Evolutionary conservation across 2,329 filamentous ascomycete genomes (phyloP).

Genomic region (Aurifilum marmelostoma): DNA sequence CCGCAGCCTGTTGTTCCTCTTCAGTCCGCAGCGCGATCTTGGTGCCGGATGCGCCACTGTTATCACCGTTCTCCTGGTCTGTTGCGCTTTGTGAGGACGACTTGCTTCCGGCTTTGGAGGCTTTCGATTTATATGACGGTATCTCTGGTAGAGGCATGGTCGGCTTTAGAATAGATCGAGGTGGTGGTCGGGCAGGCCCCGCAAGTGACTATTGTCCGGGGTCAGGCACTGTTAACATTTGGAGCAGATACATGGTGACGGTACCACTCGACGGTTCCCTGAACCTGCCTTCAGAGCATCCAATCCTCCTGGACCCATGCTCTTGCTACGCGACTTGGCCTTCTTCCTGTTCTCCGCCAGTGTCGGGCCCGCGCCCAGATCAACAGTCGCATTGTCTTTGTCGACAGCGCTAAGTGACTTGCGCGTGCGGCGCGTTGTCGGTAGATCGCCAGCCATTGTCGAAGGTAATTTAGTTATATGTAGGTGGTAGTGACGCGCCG

Average conservation of each 20-base stretch:
- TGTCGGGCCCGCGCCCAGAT: constrained; percentile 61
- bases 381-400: constrained; percentile 78
- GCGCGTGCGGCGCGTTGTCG: constrained; percentile 61
- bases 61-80: constrained; percentile 49
- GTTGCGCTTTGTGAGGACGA: constrained; percentile 46
- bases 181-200: constrained; percentile 52
- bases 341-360: constrained; percentile 63
- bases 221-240: constrained; percentile 38
- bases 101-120: constrained; percentile 40
- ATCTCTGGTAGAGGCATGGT: constrained; percentile 71
- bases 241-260: constrained; percentile 35
- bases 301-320: constrained; percentile 87
- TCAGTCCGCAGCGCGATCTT: constrained; percentile 70
- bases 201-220: constrained; percentile 56
- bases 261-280: constrained; percentile 80
- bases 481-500: constrained; percentile 4
- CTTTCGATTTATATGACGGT: constrained; percentile 67
- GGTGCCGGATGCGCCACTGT: constrained; percentile 45
- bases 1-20: constrained; percentile 71
- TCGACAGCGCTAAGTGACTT: constrained; percentile 73
- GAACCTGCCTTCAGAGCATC: constrained; percentile 76
- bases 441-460: constrained; percentile 46
- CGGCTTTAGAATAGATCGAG: constrained; percentile 79
- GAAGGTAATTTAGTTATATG: neutral
- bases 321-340: constrained; percentile 80